Percentiles rank a stretch among this genome's conserved stretches.
These are phyloP conservation scores for Sporothrix protearum DNA, from an alignment of 2,329 filamentous ascomycete species.

Conservation along the genomic window DNA sequence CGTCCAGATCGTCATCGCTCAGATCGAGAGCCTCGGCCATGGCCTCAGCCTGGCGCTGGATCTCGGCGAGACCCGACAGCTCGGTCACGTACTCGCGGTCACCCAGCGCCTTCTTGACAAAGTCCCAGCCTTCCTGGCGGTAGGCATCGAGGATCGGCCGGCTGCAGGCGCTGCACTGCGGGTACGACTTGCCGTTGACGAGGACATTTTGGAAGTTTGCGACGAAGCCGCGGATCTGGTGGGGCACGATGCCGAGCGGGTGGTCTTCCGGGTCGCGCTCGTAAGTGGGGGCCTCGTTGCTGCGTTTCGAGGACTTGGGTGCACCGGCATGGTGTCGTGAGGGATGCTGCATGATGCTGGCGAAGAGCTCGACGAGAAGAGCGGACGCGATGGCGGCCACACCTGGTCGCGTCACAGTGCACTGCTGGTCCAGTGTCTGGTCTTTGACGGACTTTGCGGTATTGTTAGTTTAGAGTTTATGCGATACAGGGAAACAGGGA, in stretches of 20 bases:
- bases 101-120: constrained; percentile 69
- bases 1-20: constrained; percentile 54
- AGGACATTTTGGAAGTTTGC: constrained; percentile 70
- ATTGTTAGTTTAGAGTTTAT: constrained; percentile 18
- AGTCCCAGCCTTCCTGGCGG: constrained; percentile 66
- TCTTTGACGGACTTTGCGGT: constrained; percentile 96
- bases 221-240: constrained; percentile 76
- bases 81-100: constrained; percentile 77
- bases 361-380: constrained; percentile 82
- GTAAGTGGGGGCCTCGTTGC: constrained; percentile 41
- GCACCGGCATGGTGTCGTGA: constrained; percentile 60
- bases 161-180: constrained; percentile 78
- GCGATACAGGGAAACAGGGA: too few species aligned
- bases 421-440: constrained; percentile 94
- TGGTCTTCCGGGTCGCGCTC: constrained; percentile 57
- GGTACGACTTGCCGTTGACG: constrained; percentile 70
- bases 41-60: constrained; percentile 58
- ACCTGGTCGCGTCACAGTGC: constrained; percentile 91
- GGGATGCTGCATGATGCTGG: constrained; percentile 84
- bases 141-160: constrained; percentile 66
- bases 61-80: constrained; percentile 68
- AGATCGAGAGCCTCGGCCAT: constrained; percentile 56
- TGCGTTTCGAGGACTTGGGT: constrained; percentile 41
- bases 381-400: constrained; percentile 90
- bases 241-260: constrained; percentile 67